A percentile compares a stretch with the other conserved stretches of the same genome.
These are phyloP conservation scores for Chlorella vulgaris DNA, from an alignment of 139 green algal genomes.

Conservation along the genomic window DNA sequence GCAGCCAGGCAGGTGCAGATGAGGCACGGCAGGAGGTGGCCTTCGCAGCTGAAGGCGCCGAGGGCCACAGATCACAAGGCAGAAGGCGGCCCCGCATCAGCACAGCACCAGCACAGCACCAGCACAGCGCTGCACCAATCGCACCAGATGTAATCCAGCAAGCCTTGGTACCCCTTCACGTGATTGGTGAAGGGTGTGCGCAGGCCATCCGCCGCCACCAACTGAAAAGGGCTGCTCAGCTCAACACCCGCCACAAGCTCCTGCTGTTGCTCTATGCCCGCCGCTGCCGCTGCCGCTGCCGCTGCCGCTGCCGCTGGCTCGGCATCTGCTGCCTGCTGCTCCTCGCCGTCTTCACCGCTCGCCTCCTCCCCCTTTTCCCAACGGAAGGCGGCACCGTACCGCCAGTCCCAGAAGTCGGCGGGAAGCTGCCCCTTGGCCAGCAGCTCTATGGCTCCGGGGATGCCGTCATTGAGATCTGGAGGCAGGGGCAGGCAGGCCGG, in stretches of 20 bases:
- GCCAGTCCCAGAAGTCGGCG: conserved; percentile 85
- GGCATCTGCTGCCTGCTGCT: not conserved
- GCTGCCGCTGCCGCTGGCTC: not conserved
- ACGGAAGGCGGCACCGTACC: conserved; percentile 67
- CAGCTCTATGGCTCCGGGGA: conserved; percentile 86
- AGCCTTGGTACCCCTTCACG: conserved; percentile 79
- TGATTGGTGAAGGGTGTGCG: conserved; percentile 85
- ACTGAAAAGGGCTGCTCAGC: conserved; percentile 55
- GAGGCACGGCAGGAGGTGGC: no score
- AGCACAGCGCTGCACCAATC: no score
- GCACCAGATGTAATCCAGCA: conserved; percentile 87
- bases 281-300: not conserved
- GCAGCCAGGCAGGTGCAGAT: no score
- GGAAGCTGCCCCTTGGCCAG: conserved; percentile 66
- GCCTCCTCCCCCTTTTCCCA: conserved; percentile 63
- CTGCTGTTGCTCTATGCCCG: not conserved
- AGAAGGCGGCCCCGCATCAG: no score
- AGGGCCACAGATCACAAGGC: no score
- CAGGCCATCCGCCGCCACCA: conserved; percentile 66
- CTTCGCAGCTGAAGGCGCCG: no score
- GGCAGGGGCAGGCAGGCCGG: not conserved
- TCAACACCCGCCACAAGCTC: conserved; percentile 53
- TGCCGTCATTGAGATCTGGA: conserved; percentile 79
- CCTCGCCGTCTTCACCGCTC: not conserved
- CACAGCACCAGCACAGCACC: no score